Conservation (phyloP, 257 asterid genomes). For the Gentiana straminea region DNA sequence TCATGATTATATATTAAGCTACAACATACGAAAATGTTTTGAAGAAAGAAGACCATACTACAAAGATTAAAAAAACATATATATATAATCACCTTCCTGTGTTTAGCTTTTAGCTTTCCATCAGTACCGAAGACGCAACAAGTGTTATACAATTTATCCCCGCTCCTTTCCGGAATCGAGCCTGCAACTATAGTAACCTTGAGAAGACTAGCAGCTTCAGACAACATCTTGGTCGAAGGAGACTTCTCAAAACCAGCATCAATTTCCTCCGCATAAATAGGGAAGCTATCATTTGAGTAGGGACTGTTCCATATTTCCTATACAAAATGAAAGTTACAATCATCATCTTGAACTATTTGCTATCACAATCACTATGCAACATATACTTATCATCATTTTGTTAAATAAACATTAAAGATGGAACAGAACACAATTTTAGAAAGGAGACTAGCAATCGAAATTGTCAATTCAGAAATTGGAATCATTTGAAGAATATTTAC, state of each 20-base stretch:
- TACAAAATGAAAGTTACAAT: conserved; percentile 1
- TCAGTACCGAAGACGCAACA: conserved; percentile 86
- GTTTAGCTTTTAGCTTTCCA: conserved; percentile 87
- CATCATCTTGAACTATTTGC: not conserved
- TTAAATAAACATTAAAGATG: not conserved
- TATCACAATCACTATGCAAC: too few species aligned
- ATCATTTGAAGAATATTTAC: too few species aligned
- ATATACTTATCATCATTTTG: too few species aligned
- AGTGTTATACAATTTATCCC: conserved; percentile 76
- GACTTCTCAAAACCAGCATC: conserved; percentile 85
- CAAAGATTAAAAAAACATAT: conserved; percentile 5
- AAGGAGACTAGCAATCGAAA: too few species aligned
- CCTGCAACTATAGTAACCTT: conserved; percentile 85
- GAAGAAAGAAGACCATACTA: conserved; percentile 6
- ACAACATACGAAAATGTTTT: too few species aligned
- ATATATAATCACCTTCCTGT: conserved; percentile 59
- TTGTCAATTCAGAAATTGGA: too few species aligned
- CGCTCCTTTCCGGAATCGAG: conserved; percentile 81
- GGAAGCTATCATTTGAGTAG: conserved; percentile 89
- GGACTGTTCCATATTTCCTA: conserved; percentile 99
- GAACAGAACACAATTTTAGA: too few species aligned
- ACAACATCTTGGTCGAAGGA: conserved; percentile 90
- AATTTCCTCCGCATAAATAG: conserved; percentile 85
- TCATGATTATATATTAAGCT: too few species aligned
- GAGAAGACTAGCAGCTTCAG: conserved; percentile 60